Percentiles rank a stretch among this genome's conserved stretches.
These are phyloP conservation scores for Metschnikowia orientalis DNA, from an alignment of 805 yeast genomes.

Conservation along the genomic window DNA sequence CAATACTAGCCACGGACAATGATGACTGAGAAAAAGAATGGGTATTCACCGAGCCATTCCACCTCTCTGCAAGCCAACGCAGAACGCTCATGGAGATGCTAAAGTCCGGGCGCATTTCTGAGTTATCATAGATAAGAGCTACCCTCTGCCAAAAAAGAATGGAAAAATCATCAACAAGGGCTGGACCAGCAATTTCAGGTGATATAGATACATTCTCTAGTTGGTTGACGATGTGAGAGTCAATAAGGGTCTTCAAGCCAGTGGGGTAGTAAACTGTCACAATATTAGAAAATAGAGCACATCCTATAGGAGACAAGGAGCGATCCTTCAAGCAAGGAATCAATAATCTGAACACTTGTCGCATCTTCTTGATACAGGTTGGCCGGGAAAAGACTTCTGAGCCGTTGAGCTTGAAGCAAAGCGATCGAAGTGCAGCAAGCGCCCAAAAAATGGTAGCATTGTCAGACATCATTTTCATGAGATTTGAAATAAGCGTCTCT, in stretches of 20 bases:
- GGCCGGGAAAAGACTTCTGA: neutral
- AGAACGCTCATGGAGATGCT: constrained; percentile 34
- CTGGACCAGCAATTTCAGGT: constrained; percentile 62
- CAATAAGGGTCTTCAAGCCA: constrained; percentile 22
- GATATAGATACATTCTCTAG: constrained; percentile 48
- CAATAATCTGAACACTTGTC: constrained; percentile 30
- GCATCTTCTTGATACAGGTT: constrained; percentile 1
- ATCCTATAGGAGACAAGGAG: constrained; percentile 24
- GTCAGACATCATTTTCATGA: constrained; percentile 6
- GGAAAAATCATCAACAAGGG: constrained; percentile 41
- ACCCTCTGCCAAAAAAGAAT: constrained; percentile 56
- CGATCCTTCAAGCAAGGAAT: constrained; percentile 35
- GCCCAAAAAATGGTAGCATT: constrained; percentile 22
- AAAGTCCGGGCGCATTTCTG: no score
- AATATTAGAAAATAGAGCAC: constrained; percentile 24
- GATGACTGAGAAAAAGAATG: no score
- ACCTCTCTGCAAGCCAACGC: constrained; percentile 50
- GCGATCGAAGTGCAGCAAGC: constrained; percentile 17
- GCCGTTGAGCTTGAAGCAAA: neutral
- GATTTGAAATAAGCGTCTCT: neutral
- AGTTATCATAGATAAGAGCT: no score
- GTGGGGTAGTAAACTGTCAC: constrained; percentile 9
- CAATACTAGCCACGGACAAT: no score
- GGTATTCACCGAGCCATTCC: no score
- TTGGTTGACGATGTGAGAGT: constrained; percentile 41